Evolutionary conservation across 106 monocot species (phyloP).

Genomic region (Alisma plantagoaquatica): DNA sequence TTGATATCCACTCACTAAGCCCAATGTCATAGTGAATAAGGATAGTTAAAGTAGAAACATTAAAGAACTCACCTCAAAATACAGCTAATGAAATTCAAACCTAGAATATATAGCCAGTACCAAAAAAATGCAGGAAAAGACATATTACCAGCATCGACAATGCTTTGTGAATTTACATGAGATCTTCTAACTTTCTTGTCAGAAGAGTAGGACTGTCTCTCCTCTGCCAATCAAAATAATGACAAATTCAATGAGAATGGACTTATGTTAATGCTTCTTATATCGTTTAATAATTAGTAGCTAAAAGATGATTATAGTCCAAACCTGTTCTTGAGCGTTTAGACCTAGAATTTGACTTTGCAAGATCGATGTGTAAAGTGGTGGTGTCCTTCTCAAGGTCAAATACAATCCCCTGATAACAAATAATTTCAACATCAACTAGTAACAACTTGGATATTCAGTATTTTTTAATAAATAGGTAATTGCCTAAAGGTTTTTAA

Average conservation of each 20-base stretch:
- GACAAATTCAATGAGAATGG: not conserved
- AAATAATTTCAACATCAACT: no score
- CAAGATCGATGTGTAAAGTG: constrained; percentile 67
- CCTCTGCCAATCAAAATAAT: constrained; percentile 27
- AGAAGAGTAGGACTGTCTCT: constrained; percentile 19
- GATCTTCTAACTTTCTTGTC: constrained; percentile 32
- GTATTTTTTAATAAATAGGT: no score
- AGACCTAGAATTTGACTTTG: constrained; percentile 71
- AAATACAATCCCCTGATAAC: constrained; percentile 61
- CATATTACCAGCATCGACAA: constrained; percentile 43
- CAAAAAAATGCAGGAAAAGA: no score
- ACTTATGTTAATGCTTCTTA: not conserved
- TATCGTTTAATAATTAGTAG: no score
- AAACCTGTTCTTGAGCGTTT: constrained; percentile 63
- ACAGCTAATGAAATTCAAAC: no score
- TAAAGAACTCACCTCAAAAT: no score
- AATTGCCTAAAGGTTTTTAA: no score
- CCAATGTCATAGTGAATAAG: no score
- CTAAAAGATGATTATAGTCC: not conserved
- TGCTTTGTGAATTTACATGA: constrained; percentile 27
- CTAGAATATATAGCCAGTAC: no score
- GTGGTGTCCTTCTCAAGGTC: constrained; percentile 74
- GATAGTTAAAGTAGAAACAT: no score
- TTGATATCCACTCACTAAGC: no score
- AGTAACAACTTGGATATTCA: no score